Conservation (phyloP, 768 basidiomycete species). For the Xerocomus spinulosus region DNA sequence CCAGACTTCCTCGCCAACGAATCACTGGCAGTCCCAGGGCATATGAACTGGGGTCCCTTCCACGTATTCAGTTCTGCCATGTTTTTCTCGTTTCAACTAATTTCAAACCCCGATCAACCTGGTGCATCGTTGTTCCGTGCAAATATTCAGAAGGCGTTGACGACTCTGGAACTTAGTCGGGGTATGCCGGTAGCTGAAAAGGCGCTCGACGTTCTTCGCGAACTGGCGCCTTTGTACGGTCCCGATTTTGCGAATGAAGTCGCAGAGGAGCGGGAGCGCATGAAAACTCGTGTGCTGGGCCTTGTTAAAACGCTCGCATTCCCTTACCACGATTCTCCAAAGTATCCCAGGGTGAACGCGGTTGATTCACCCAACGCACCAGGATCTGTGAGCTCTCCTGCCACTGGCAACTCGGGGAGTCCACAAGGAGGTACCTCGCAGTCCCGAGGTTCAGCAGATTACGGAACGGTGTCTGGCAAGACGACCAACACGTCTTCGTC, state of each 20-base stretch:
- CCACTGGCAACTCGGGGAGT: constrained; percentile 56
- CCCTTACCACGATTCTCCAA: constrained; percentile 70
- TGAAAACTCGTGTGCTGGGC: constrained; percentile 56
- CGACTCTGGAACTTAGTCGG: constrained; percentile 60
- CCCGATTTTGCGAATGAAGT: constrained; percentile 52
- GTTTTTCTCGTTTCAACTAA: constrained; percentile 89
- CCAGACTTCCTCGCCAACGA: constrained; percentile 71
- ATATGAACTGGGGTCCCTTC: constrained; percentile 81
- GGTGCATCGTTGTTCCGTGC: constrained; percentile 73
- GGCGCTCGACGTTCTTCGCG: constrained; percentile 63
- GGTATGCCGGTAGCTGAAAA: constrained; percentile 71
- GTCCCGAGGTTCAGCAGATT: constrained; percentile 25
- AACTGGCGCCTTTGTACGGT: constrained; percentile 70
- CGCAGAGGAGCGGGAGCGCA: constrained; percentile 51
- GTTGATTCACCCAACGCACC: constrained; percentile 47
- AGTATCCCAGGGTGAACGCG: constrained; percentile 43
- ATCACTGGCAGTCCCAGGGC: constrained; percentile 68
- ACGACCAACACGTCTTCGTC: constrained; percentile 19
- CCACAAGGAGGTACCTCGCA: constrained; percentile 34
- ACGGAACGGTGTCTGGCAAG: constrained; percentile 19
- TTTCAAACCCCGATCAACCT: constrained; percentile 74
- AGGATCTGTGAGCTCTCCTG: constrained; percentile 47
- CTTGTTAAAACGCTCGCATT: constrained; percentile 74
- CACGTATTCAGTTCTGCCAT: constrained; percentile 84
- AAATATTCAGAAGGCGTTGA: constrained; percentile 66